Conservation (phyloP, 2,329 filamentous ascomycete genomes). For the Ilyonectria mors-panacis region DNA sequence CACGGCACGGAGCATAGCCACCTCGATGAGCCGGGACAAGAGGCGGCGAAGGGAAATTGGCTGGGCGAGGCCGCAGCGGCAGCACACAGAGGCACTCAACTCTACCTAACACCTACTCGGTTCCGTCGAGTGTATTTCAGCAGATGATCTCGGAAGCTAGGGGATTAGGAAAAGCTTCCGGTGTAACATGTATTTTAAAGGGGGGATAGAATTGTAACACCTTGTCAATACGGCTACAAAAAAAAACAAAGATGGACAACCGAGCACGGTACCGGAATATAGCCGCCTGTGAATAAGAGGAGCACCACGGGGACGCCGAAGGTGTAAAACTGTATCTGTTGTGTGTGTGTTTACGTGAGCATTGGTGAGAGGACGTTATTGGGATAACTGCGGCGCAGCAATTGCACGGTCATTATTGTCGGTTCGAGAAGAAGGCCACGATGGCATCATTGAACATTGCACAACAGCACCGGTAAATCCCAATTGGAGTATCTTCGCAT, state of each 20-base stretch:
- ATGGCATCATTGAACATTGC: background rate
- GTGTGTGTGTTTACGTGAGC: background rate
- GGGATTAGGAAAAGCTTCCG: conserved; percentile 26
- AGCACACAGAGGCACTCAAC: conserved; percentile 48
- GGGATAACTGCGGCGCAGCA: background rate
- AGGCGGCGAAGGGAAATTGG: conserved; percentile 21
- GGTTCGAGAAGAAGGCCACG: background rate
- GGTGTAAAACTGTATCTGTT: background rate
- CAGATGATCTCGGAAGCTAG: conserved; percentile 39
- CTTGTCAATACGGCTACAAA: conserved; percentile 23
- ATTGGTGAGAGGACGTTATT: no score
- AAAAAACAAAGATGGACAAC: conserved; percentile 14
- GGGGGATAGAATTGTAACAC: conserved; percentile 49
- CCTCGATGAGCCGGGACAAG: conserved; percentile 20
- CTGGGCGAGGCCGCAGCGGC: conserved; percentile 31
- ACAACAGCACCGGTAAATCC: background rate
- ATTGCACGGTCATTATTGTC: background rate
- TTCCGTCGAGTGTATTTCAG: conserved; percentile 45
- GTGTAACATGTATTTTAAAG: conserved; percentile 48
- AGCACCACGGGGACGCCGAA: background rate
- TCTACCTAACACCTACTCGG: conserved; percentile 46
- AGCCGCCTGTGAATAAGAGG: background rate
- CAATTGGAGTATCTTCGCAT: background rate
- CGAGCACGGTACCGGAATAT: background rate
- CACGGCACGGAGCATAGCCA: conserved; percentile 27